These are phyloP conservation scores for Fusarium miscanthi DNA, from an alignment of 2,329 filamentous ascomycete genomes.

Conservation along the genomic window DNA sequence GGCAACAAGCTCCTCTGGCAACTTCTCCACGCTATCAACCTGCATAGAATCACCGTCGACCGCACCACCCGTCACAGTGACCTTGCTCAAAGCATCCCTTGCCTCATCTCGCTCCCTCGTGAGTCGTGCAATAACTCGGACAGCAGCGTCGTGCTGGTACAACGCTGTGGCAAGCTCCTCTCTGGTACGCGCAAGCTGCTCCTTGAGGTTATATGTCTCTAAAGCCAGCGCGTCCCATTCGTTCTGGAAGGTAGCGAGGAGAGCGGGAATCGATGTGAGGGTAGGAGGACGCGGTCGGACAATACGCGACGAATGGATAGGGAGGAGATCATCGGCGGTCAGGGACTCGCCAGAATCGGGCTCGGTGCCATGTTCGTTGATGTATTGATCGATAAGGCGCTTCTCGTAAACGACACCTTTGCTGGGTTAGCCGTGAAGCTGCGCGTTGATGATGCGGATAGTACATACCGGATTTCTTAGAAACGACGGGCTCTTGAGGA, in stretches of 20 bases:
- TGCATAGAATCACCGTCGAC: constrained; percentile 88
- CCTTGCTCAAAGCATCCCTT: constrained; percentile 85
- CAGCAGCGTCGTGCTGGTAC: constrained; percentile 97
- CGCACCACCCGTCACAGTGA: constrained; percentile 73
- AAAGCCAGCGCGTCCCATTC: constrained; percentile 96
- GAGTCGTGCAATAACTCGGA: constrained; percentile 90
- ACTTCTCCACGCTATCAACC: constrained; percentile 78
- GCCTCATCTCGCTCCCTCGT: constrained; percentile 94
- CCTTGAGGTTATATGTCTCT: constrained; percentile 90
- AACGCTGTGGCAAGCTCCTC: constrained; percentile 94
- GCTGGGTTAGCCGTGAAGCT: constrained; percentile 25
- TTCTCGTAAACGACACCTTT: constrained; percentile 92
- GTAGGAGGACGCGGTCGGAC: constrained; percentile 92
- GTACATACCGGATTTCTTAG: constrained; percentile 86
- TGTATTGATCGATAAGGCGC: constrained; percentile 93
- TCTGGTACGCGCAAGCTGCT: constrained; percentile 88
- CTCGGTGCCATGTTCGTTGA: constrained; percentile 92
- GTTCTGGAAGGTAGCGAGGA: constrained; percentile 95
- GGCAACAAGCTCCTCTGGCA: constrained; percentile 77
- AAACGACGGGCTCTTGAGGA: constrained; percentile 93
- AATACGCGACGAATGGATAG: constrained; percentile 83
- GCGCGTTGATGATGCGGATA: constrained; percentile 26
- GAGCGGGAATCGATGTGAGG: constrained; percentile 93
- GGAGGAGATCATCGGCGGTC: constrained; percentile 84
- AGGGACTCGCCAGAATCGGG: constrained; percentile 90